These are phyloP conservation scores for Pestalotiopsis sp. DNA, from an alignment of 2,329 filamentous ascomycete species.

Conservation along the genomic window DNA sequence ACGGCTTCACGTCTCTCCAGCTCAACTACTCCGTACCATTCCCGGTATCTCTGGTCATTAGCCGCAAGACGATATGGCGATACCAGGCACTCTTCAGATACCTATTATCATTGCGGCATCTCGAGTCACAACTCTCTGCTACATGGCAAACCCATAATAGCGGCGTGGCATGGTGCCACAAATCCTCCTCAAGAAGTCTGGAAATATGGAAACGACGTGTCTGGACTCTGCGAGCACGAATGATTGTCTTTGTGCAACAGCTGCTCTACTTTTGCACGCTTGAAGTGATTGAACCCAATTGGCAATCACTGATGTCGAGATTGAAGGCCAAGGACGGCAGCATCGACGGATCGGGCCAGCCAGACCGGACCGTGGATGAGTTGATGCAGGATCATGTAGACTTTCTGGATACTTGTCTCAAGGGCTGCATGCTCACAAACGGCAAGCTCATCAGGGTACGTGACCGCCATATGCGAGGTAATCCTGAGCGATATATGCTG, in stretches of 20 bases:
- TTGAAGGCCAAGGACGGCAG: constrained; percentile 65
- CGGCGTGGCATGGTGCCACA: constrained; percentile 79
- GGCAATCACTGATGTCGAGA: constrained; percentile 89
- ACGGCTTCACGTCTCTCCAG: constrained; percentile 89
- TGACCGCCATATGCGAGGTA: background rate
- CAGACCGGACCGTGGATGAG: constrained; percentile 84
- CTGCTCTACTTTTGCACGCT: constrained; percentile 95
- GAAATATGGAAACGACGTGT: constrained; percentile 93
- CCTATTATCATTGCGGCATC: constrained; percentile 82
- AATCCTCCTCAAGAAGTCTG: constrained; percentile 70
- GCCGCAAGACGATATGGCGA: constrained; percentile 92
- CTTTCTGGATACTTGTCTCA: constrained; percentile 95
- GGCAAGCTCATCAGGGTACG: constrained; percentile 86
- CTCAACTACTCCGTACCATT: constrained; percentile 95
- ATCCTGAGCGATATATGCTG: constrained; percentile 18
- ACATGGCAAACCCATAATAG: constrained; percentile 92
- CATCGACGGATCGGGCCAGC: constrained; percentile 40
- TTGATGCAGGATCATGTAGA: constrained; percentile 99
- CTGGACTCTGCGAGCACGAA: constrained; percentile 88
- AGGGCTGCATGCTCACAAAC: constrained; percentile 99
- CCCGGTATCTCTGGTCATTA: constrained; percentile 92
- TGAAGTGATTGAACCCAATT: constrained; percentile 97
- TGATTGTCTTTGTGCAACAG: constrained; percentile 97
- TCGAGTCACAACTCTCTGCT: constrained; percentile 83
- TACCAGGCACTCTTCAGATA: constrained; percentile 97